These are phyloP conservation scores for Cadophora malorum DNA, from an alignment of 2,329 filamentous ascomycete genomes.

Conservation along the genomic window DNA sequence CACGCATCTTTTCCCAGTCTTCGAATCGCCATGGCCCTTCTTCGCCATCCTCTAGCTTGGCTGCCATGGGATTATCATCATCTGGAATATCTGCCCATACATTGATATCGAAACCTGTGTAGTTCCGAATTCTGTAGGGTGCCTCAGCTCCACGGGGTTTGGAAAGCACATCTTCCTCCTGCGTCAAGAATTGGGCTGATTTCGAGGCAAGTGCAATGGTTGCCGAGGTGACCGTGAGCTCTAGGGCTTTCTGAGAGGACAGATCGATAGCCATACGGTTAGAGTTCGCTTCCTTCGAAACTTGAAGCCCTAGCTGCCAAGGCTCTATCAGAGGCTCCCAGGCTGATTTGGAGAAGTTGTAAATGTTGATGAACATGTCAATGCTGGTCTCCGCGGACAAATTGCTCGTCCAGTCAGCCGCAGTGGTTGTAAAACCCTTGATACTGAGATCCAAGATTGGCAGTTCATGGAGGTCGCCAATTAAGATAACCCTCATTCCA, in stretches of 20 bases:
- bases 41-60: constrained; percentile 84
- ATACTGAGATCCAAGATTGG: constrained; percentile 94
- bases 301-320: constrained; percentile 91
- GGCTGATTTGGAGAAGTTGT: constrained; percentile 98
- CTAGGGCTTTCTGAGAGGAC: constrained; percentile 87
- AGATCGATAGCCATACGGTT: constrained; percentile 84
- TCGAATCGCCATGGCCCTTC: constrained; percentile 97
- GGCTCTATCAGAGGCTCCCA: constrained; percentile 98
- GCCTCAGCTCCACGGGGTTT: constrained; percentile 92
- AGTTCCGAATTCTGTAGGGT: constrained; percentile 92
- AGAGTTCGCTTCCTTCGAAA: constrained; percentile 77
- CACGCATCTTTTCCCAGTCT: constrained; percentile 94
- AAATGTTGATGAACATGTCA: constrained; percentile 94
- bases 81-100: constrained; percentile 77
- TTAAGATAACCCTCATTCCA: constrained; percentile 89
- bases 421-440: constrained; percentile 84
- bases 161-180: constrained; percentile 87
- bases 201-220: constrained; percentile 94
- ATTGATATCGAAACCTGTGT: constrained; percentile 90
- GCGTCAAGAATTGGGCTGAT: constrained; percentile 86
- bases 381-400: constrained; percentile 89
- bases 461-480: constrained; percentile 94
- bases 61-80: constrained; percentile 72
- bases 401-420: constrained; percentile 89
- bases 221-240: constrained; percentile 90